Evolutionary conservation across 1,284 basidiomycete species (phyloP), one percentile per base, ranked within the genome.

Genomic region (Rhodotorula sp.): DNA sequence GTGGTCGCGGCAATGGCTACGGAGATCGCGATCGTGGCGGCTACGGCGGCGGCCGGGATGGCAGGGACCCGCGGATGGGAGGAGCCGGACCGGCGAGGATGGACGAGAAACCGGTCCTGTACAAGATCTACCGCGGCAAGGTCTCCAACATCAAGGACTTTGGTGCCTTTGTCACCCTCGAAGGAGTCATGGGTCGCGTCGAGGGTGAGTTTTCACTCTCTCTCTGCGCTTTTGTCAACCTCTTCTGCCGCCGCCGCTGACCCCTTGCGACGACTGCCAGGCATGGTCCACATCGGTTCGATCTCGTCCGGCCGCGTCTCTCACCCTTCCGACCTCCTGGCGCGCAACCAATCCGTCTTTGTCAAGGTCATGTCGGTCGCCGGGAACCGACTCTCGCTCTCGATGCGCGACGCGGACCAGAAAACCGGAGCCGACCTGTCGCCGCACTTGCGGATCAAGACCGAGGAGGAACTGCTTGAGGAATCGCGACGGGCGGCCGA

Each of bases 401-500:
- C 95, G 30, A 97, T 99, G 90, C 96, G 95, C 79, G 95, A 99
- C 79, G 96, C 95, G 46, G 95, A 99, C 80, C 96, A 99, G 81
- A 81, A 80, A 7, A 90, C 90, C 1, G 96, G 95, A 6, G 87
- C 87, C 48, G 96, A 99, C 80, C 85, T 98, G 59, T 91, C 91
- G 0, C 95, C 95, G 2, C 93, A 98, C 79, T 84, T 98, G 29
- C 89, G 91, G 62, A 91, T 96, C 82, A 93, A 92, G 81, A 91
- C 91, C 8, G 91, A 94, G 79, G 91, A 91, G 37, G 95, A 98
- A 80, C 83, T 93, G 78, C 83, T 83, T 26, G 91, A 90, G 73
- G 90, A 95, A 78, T 89, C 91, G 75, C 84, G 87, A 46, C 80
- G 83, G 58, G 83, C 82, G 22, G 85, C 88, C n/a, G 85, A 87